A percentile compares a stretch with the other conserved stretches of the same genome.
Evolutionary conservation across 2,329 filamentous ascomycete genomes (phyloP).

Genomic region (Ilyonectria mors-panacis): DNA sequence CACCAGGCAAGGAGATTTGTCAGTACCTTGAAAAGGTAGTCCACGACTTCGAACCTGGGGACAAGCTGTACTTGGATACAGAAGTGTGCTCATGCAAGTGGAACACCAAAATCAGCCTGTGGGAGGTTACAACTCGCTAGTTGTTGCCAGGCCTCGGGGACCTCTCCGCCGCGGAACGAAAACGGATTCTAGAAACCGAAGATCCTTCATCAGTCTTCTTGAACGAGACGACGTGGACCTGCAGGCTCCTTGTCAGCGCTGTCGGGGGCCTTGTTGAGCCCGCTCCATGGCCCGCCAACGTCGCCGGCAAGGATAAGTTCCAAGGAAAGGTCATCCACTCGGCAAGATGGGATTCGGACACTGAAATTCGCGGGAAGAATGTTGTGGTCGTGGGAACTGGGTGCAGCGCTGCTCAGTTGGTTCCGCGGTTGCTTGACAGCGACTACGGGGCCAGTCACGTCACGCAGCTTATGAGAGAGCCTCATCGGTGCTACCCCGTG

Average conservation of each 20-base stretch:
- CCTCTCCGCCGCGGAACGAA: background rate
- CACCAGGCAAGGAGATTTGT: constrained; percentile 3
- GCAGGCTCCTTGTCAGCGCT: background rate
- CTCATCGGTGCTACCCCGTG: background rate
- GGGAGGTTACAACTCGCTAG: background rate
- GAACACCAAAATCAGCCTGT: background rate
- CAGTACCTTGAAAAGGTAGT: constrained; percentile 2
- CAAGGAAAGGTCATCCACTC: constrained; percentile 8
- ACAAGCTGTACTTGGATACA: background rate
- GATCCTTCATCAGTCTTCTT: constrained; percentile 2
- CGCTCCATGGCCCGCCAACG: constrained; percentile 3
- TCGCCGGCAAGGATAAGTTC: background rate
- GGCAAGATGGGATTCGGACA: background rate
- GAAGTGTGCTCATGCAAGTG: background rate
- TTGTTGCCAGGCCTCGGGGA: constrained; percentile 7
- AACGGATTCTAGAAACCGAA: background rate
- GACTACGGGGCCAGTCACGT: constrained; percentile 5
- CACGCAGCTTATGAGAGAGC: constrained; percentile 3
- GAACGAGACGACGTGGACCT: constrained; percentile 4
- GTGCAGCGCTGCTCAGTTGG: constrained; percentile 1
- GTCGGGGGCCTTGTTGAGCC: constrained; percentile 5
- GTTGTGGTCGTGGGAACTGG: background rate
- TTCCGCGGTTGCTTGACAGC: background rate
- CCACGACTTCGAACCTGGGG: background rate
- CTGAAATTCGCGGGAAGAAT: constrained; percentile 2